A percentile compares a stretch with the other conserved stretches of the same genome.
These are phyloP conservation scores for Pestalotiopsis sp. DNA, from an alignment of 2,329 filamentous ascomycete species.

Conservation along the genomic window DNA sequence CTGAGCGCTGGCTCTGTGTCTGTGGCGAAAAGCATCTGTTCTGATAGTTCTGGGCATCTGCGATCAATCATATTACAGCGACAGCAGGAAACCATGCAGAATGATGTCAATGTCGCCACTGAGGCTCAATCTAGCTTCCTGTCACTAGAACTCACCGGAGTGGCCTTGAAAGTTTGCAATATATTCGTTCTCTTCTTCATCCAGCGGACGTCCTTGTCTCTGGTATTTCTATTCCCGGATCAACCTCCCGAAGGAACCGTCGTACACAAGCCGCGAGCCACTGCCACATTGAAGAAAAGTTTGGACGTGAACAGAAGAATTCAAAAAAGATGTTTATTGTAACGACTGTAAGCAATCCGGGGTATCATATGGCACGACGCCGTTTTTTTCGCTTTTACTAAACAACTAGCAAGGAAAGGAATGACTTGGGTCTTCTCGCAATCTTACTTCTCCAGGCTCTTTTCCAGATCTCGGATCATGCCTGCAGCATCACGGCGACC, in stretches of 20 bases:
- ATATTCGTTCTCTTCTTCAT: too few relatives aligned
- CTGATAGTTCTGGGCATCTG: too few relatives aligned
- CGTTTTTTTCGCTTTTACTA: not conserved
- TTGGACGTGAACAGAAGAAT: not conserved
- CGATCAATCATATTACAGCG: too few relatives aligned
- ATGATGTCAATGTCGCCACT: too few relatives aligned
- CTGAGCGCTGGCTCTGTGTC: too few relatives aligned
- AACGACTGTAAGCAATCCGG: not conserved
- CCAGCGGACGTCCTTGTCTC: too few relatives aligned
- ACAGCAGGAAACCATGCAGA: too few relatives aligned
- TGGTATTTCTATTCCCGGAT: not conserved
- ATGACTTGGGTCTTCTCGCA: not conserved
- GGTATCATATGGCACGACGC: not conserved
- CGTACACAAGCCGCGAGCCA: slow-evolving; percentile 16
- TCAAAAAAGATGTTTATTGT: not conserved
- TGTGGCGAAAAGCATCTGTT: too few relatives aligned
- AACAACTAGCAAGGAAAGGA: not conserved
- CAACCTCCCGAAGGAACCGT: slow-evolving; percentile 36
- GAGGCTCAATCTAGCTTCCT: too few relatives aligned
- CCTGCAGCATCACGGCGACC: not conserved
- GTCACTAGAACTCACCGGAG: too few relatives aligned
- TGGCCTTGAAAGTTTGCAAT: too few relatives aligned
- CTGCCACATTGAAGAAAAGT: not conserved
- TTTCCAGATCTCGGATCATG: not conserved
- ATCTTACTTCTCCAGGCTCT: not conserved